Percentiles rank a stretch among this genome's conserved stretches.
phyloP scores from a whole-genome alignment of 1,284 basidiomycete species.

The Cystobasidium sp. region DNA sequence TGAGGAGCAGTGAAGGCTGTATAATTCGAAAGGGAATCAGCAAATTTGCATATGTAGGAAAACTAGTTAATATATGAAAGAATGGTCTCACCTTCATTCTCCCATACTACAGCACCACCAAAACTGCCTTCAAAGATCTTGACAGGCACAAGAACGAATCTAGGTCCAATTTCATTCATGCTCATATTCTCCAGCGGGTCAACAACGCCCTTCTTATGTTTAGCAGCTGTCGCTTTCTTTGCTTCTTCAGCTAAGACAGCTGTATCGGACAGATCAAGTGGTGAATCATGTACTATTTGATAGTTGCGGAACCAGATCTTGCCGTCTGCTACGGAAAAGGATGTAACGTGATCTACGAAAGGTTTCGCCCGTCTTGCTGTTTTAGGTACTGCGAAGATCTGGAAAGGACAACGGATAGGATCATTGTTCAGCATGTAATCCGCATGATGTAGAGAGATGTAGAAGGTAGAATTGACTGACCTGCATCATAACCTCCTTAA shows the following conservation, averaged over 20 bases:
- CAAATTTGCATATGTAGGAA: background rate
- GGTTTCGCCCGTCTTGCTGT: slow-evolving; percentile 89
- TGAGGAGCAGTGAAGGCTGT: slow-evolving; percentile 89
- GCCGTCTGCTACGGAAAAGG: slow-evolving; percentile 91
- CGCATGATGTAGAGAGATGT: background rate
- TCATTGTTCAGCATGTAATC: slow-evolving; percentile 1
- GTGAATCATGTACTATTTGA: slow-evolving; percentile 62
- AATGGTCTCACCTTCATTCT: slow-evolving; percentile 77
- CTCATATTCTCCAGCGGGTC: slow-evolving; percentile 60
- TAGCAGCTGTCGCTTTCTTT: slow-evolving; percentile 1
- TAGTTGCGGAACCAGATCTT: slow-evolving; percentile 99
- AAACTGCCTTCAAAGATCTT: slow-evolving; percentile 98
- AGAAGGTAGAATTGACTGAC: slow-evolving; percentile 62
- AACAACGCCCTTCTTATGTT: slow-evolving; percentile 11
- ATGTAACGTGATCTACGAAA: slow-evolving; percentile 96
- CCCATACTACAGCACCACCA: slow-evolving; percentile 90
- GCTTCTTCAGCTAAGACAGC: slow-evolving; percentile 26
- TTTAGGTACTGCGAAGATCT: slow-evolving; percentile 95
- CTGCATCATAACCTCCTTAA: slow-evolving; percentile 96
- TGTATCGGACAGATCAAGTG: slow-evolving; percentile 27
- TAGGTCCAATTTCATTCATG: slow-evolving; percentile 91
- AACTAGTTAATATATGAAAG: background rate
- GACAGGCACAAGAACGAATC: slow-evolving; percentile 96
- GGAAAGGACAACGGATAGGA: slow-evolving; percentile 11
- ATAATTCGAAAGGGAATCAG: background rate